Percentiles rank a stretch among this genome's conserved stretches.
phyloP scores from a whole-genome alignment of 2,329 filamentous ascomycete genomes.

The Fusarium equiseti region DNA sequence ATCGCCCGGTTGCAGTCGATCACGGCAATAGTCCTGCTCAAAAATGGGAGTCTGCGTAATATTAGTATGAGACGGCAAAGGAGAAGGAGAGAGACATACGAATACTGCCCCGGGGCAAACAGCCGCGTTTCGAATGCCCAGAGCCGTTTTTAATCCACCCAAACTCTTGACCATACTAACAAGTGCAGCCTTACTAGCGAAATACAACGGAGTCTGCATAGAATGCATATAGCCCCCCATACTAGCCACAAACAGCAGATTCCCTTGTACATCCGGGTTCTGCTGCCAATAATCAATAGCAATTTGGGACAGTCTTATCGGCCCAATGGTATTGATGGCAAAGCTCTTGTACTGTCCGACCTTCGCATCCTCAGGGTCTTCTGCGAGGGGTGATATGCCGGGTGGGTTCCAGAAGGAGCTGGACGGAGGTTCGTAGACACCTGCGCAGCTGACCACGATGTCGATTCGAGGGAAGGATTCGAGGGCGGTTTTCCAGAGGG shows the following conservation, averaged over 20 bases:
- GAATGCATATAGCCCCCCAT: conserved; percentile 48
- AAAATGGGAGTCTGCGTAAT: conserved; percentile 14
- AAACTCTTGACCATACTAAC: conserved; percentile 31
- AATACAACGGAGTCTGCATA: conserved; percentile 45
- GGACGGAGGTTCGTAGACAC: conserved; percentile 56
- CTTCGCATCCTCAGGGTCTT: conserved; percentile 36
- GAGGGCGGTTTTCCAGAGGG: conserved; percentile 52
- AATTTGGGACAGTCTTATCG: conserved; percentile 47
- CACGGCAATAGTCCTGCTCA: conserved; percentile 21
- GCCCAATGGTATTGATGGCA: conserved; percentile 45
- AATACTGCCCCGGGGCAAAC: conserved; percentile 27
- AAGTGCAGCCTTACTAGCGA: conserved; percentile 31
- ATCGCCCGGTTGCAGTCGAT: conserved; percentile 13
- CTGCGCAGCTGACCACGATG: conserved; percentile 72
- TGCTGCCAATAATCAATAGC: conserved; percentile 49
- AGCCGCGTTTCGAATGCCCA: conserved; percentile 24
- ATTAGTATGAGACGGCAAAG: background rate
- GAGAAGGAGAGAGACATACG: background rate
- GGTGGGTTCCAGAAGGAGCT: conserved; percentile 48
- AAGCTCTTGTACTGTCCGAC: conserved; percentile 44
- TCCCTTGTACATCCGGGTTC: conserved; percentile 27
- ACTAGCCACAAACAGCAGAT: conserved; percentile 48
- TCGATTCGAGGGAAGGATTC: conserved; percentile 66
- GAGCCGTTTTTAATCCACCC: background rate
- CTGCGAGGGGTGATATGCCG: conserved; percentile 35